Percentiles rank a stretch among this genome's conserved stretches.
Conservation (phyloP, 768 basidiomycete species). For the Suillus americanus region DNA sequence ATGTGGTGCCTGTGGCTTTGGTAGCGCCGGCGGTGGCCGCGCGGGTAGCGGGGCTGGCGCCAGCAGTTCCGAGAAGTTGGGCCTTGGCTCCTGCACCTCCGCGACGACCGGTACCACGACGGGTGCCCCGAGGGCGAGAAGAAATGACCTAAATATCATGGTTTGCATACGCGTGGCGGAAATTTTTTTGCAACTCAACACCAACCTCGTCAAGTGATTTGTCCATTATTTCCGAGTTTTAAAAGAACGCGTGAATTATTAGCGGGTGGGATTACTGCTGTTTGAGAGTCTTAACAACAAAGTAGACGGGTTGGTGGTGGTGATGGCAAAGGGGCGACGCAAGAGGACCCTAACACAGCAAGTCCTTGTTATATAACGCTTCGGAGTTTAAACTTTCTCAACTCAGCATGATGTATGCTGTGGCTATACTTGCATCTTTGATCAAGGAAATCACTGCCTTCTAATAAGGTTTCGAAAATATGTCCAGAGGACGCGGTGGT, state of each 20-base stretch:
- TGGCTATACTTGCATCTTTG: not conserved
- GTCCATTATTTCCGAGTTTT: slow-evolving; percentile 51
- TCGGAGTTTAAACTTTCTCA: slow-evolving; percentile 22
- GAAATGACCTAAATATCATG: slow-evolving; percentile 60
- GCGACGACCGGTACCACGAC: slow-evolving; percentile 46
- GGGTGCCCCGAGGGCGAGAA: slow-evolving; percentile 48
- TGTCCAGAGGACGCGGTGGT: slow-evolving; percentile 51
- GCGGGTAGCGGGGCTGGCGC: slow-evolving; percentile 47
- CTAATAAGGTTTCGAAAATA: slow-evolving; percentile 22
- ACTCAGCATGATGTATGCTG: slow-evolving; percentile 8
- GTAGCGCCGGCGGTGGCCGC: slow-evolving; percentile 48
- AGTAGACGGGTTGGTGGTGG: slow-evolving; percentile 21
- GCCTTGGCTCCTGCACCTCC: slow-evolving; percentile 42
- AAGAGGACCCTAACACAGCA: slow-evolving; percentile 6
- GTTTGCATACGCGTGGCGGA: slow-evolving; percentile 20
- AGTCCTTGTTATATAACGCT: slow-evolving; percentile 21
- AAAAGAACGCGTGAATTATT: slow-evolving; percentile 2
- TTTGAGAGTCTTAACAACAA: slow-evolving; percentile 5
- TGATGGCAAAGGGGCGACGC: slow-evolving; percentile 30
- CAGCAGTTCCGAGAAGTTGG: slow-evolving; percentile 60
- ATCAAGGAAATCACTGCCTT: not conserved
- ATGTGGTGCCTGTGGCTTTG: slow-evolving; percentile 39
- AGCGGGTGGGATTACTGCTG: not conserved
- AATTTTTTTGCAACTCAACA: slow-evolving; percentile 18
- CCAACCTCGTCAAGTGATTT: slow-evolving; percentile 81